A percentile compares a stretch with the other conserved stretches of the same genome.
phyloP scores from a whole-genome alignment of 805 yeast species.

The Cyberlindnera bimundalis region DNA sequence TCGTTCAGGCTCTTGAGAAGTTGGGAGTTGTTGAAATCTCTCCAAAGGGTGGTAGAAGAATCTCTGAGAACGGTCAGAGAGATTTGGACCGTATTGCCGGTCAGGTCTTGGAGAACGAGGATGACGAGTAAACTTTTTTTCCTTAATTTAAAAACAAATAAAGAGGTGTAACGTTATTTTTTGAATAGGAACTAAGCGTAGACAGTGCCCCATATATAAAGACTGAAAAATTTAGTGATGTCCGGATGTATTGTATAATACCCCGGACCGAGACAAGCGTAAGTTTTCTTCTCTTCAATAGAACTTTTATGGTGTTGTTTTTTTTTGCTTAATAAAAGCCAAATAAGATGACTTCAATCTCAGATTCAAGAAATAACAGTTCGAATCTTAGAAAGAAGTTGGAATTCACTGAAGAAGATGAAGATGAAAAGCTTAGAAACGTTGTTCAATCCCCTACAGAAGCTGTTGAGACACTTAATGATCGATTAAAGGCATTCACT shows the following conservation, averaged over 20 bases:
- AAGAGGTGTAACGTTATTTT: constrained; percentile 14
- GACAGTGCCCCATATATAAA: not conserved
- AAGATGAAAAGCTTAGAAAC: not conserved
- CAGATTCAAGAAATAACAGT: too few species aligned
- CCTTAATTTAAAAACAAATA: constrained; percentile 11
- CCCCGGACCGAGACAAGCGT: too few species aligned
- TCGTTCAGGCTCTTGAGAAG: constrained; percentile 96
- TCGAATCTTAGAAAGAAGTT: not conserved
- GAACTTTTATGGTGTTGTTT: too few species aligned
- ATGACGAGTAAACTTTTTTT: constrained; percentile 53
- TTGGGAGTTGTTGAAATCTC: constrained; percentile 95
- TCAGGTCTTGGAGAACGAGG: constrained; percentile 93
- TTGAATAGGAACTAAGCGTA: not conserved
- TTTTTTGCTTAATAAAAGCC: too few species aligned
- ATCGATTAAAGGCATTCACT: constrained; percentile 9
- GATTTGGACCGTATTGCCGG: constrained; percentile 99
- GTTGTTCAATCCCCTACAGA: constrained; percentile 4
- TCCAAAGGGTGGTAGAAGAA: constrained; percentile 98
- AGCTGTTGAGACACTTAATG: constrained; percentile 8
- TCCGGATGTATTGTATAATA: not conserved
- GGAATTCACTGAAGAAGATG: not conserved
- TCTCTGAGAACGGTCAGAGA: constrained; percentile 99
- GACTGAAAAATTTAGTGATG: not conserved
- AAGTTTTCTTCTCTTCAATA: too few species aligned
- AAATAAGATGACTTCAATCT: too few species aligned